phyloP scores from a whole-genome alignment of 306 rosid species.

The Lablab purpureus region DNA sequence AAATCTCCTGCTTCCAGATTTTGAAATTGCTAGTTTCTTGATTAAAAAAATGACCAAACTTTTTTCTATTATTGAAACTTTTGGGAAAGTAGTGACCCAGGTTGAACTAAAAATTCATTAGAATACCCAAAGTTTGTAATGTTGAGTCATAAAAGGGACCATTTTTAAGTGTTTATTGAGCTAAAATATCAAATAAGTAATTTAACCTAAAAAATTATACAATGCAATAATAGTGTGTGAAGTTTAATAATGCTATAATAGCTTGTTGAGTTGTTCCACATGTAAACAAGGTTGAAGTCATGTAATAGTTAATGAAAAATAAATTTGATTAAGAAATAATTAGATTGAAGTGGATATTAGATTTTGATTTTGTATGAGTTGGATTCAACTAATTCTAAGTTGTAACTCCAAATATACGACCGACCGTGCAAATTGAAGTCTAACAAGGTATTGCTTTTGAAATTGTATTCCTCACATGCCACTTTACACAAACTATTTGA shows the following conservation, averaged over 20 bases:
- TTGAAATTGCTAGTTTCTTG: background rate
- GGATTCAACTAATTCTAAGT: background rate
- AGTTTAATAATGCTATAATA: too few species aligned
- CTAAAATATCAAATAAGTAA: too few species aligned
- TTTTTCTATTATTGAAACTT: background rate
- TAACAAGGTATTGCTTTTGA: background rate
- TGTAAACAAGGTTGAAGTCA: background rate
- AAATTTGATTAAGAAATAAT: background rate
- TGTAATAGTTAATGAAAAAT: background rate
- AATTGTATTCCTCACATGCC: background rate
- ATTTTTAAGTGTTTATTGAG: too few species aligned
- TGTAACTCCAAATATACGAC: background rate
- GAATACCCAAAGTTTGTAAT: background rate
- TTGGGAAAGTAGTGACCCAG: background rate
- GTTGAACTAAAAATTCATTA: background rate
- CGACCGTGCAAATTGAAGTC: background rate
- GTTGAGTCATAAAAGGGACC: background rate
- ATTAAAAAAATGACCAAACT: background rate
- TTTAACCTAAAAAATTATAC: background rate
- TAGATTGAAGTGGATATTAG: background rate
- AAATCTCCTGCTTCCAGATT: background rate
- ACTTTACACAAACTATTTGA: too few species aligned
- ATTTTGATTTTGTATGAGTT: background rate
- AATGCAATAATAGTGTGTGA: too few species aligned
- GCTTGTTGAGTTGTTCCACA: too few species aligned